Evolutionary conservation across 805 yeast species (phyloP).

Genomic region (Candida endomychidarum): DNA sequence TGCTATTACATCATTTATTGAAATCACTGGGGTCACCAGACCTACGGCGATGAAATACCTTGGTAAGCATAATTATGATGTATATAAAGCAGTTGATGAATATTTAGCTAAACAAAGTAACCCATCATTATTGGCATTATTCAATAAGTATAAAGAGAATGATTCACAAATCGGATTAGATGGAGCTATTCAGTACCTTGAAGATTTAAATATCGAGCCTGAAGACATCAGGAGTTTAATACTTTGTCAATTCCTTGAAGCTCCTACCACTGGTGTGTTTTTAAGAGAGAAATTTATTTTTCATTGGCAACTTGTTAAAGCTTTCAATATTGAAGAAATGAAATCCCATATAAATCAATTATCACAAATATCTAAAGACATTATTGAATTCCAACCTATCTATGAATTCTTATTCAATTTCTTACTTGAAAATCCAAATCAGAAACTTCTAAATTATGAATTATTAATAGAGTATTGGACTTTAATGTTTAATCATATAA

Average conservation of each 20-base stretch:
- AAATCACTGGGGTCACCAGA: slow-evolving; percentile 38
- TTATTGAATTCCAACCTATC: slow-evolving; percentile 50
- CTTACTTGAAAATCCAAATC: slow-evolving; percentile 55
- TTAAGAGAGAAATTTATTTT: slow-evolving; percentile 46
- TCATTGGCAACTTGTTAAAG: slow-evolving; percentile 52
- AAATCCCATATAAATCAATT: slow-evolving; percentile 18
- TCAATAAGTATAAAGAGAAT: slow-evolving; percentile 31
- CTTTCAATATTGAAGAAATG: slow-evolving; percentile 48
- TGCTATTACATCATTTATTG: slow-evolving; percentile 27
- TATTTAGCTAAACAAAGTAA: slow-evolving; percentile 20
- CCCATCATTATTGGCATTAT: slow-evolving; percentile 28
- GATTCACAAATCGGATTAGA: slow-evolving; percentile 61
- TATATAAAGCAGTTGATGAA: slow-evolving; percentile 32
- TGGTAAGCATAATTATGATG: slow-evolving; percentile 27
- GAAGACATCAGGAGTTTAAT: slow-evolving; percentile 75
- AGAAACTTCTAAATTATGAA: slow-evolving; percentile 55
- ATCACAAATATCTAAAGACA: slow-evolving; percentile 6
- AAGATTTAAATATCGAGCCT: slow-evolving; percentile 65
- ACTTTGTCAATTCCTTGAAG: slow-evolving; percentile 64
- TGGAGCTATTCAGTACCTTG: slow-evolving; percentile 70
- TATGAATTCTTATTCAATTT: slow-evolving; percentile 74
- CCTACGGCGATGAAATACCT: slow-evolving; percentile 38
- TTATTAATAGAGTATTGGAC: slow-evolving; percentile 78
- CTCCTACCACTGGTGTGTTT: slow-evolving; percentile 68
- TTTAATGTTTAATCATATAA: slow-evolving; percentile 48